phyloP scores from a whole-genome alignment of 371 early-diverging fungal genomes.

The Mortierella sp. region DNA sequence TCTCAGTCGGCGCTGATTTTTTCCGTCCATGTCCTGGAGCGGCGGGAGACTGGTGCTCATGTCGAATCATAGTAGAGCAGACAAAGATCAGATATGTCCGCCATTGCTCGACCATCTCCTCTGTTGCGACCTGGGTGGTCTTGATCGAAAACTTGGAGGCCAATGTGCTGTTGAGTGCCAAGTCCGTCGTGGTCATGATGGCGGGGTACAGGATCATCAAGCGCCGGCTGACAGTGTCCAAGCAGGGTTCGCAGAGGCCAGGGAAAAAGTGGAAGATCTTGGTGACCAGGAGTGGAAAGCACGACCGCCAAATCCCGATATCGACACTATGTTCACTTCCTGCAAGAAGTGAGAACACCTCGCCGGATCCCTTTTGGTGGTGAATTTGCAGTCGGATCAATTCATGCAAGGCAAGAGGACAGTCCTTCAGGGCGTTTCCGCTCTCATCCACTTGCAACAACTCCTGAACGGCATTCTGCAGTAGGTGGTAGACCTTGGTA shows the following conservation, averaged over 20 bases:
- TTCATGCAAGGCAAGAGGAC: slow-evolving; percentile 61
- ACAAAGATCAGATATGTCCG: slow-evolving; percentile 79
- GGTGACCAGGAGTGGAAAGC: slow-evolving; percentile 78
- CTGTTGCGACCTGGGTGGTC: slow-evolving; percentile 61
- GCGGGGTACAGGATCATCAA: slow-evolving; percentile 75
- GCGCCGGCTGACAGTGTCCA: slow-evolving; percentile 72
- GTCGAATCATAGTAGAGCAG: slow-evolving; percentile 71
- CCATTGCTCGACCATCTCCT: slow-evolving; percentile 86
- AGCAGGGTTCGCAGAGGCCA: slow-evolving; percentile 69
- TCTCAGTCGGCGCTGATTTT: slow-evolving; percentile 63
- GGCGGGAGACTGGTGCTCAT: slow-evolving; percentile 53
- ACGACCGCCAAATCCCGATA: slow-evolving; percentile 68
- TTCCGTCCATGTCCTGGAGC: slow-evolving; percentile 66
- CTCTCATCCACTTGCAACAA: slow-evolving; percentile 70
- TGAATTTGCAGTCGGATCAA: slow-evolving; percentile 66
- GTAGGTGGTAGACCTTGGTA: slow-evolving; percentile 60
- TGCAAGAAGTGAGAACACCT: slow-evolving; percentile 59
- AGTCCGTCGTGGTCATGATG: slow-evolving; percentile 70
- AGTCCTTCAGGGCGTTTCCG: slow-evolving; percentile 61
- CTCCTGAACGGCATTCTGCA: slow-evolving; percentile 65
- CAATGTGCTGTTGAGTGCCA: slow-evolving; percentile 45
- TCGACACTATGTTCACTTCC: slow-evolving; percentile 68
- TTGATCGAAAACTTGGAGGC: slow-evolving; percentile 59
- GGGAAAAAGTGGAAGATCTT: slow-evolving; percentile 76
- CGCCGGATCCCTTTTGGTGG: slow-evolving; percentile 62